Conservation (phyloP, 495 filamentous ascomycete genomes). For the Penicillium maclennaniae region DNA sequence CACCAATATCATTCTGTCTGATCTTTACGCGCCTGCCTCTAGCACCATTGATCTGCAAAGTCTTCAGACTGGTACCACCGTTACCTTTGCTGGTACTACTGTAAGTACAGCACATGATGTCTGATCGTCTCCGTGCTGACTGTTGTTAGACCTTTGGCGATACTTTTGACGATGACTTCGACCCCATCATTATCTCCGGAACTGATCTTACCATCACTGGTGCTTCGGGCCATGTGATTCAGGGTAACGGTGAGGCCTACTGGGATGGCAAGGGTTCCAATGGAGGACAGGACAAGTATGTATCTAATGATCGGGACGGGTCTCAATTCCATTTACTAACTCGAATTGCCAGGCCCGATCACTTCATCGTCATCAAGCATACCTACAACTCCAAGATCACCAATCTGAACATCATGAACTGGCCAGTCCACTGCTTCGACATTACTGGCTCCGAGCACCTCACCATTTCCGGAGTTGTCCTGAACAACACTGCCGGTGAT, state of each 20-base stretch:
- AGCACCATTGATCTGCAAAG: conserved; percentile 32
- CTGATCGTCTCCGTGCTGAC: not conserved
- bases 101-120: conserved; percentile 4
- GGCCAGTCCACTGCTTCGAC: conserved; percentile 58
- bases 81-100: conserved; percentile 40
- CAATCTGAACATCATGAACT: conserved; percentile 47
- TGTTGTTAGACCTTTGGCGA: conserved; percentile 35
- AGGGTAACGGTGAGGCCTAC: conserved; percentile 43
- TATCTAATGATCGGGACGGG: not conserved
- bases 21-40: conserved; percentile 33
- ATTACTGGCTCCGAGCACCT: conserved; percentile 47
- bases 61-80: conserved; percentile 35
- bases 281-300: conserved; percentile 38
- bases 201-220: conserved; percentile 39
- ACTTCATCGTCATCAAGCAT: conserved; percentile 45
- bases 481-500: conserved; percentile 59
- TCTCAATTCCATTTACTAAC: not conserved
- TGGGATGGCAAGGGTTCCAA: conserved; percentile 50
- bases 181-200: conserved; percentile 39
- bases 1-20: conserved; percentile 35
- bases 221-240: conserved; percentile 36
- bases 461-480: conserved; percentile 47
- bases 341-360: conserved; percentile 30
- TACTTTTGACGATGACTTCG: conserved; percentile 29
- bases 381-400: conserved; percentile 41